phyloP scores from a whole-genome alignment of 2,329 filamentous ascomycete species.

The Colletotrichum graminicola region DNA sequence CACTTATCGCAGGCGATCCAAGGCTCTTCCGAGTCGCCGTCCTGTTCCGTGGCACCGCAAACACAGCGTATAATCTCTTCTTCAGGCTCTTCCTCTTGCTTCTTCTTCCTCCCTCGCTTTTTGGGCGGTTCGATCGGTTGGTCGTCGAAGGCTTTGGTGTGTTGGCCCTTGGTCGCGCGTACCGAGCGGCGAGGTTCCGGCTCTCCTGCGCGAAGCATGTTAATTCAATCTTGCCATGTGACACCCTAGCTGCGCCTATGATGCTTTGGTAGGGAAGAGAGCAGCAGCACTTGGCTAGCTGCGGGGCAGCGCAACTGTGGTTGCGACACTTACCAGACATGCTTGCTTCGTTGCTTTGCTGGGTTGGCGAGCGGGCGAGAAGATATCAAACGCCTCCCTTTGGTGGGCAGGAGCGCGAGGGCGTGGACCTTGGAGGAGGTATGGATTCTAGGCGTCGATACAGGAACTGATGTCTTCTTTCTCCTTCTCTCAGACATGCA shows the following conservation, averaged over 20 bases:
- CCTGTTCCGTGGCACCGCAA: slow-evolving; percentile 87
- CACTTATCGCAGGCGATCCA: slow-evolving; percentile 98
- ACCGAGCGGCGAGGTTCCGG: slow-evolving; percentile 91
- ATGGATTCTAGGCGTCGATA: slow-evolving; percentile 22
- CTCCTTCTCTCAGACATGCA: slow-evolving; percentile 38
- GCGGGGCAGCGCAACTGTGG: slow-evolving; percentile 23
- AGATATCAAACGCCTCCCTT: slow-evolving; percentile 30
- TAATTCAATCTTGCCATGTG: slow-evolving; percentile 14
- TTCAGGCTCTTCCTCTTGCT: slow-evolving; percentile 69
- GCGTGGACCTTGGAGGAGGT: slow-evolving; percentile 10
- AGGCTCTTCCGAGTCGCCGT: slow-evolving; percentile 86
- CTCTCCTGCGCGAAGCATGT: slow-evolving; percentile 54
- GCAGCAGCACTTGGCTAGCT: slow-evolving; percentile 12
- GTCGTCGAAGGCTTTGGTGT: slow-evolving; percentile 89
- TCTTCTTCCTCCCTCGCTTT: slow-evolving; percentile 68
- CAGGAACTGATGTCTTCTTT: slow-evolving; percentile 22
- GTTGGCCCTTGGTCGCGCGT: slow-evolving; percentile 95
- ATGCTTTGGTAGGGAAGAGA: not conserved
- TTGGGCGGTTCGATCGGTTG: slow-evolving; percentile 66
- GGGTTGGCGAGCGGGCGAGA: not conserved
- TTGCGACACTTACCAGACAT: slow-evolving; percentile 41
- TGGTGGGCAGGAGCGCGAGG: slow-evolving; percentile 25
- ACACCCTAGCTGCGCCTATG: not conserved
- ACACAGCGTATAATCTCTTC: slow-evolving; percentile 91
- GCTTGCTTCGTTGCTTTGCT: slow-evolving; percentile 21